Percentiles rank a stretch among this genome's conserved stretches.
These are phyloP conservation scores for Rhodosporidiobolus sp. DNA, from an alignment of 768 basidiomycete species.

Conservation along the genomic window DNA sequence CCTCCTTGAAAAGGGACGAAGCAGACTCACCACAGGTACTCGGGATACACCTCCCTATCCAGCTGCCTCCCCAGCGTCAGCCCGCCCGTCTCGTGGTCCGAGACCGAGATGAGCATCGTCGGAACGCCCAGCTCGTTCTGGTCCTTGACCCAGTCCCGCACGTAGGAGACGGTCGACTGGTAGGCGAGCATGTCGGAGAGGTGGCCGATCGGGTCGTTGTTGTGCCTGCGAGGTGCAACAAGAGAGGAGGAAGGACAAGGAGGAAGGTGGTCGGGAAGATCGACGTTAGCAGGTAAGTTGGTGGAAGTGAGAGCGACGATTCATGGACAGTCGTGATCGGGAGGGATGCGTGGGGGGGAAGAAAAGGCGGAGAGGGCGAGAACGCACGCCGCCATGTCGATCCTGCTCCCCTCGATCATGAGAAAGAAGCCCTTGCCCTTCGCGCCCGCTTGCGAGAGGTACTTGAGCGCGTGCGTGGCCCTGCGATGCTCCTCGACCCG, in stretches of 20 bases:
- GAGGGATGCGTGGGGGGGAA: neutral
- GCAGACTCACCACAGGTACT: conserved; percentile 33
- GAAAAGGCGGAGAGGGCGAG: neutral
- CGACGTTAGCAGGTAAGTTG: neutral
- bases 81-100: conserved; percentile 46
- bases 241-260: too few species aligned
- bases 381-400: conserved; percentile 41
- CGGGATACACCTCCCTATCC: conserved; percentile 36
- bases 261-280: neutral
- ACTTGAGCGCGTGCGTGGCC: conserved; percentile 40
- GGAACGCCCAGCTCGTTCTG: conserved; percentile 35
- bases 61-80: conserved; percentile 43
- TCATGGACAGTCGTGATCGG: too few species aligned
- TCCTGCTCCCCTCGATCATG: conserved; percentile 44
- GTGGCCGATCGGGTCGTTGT: conserved; percentile 37
- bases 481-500: conserved; percentile 6
- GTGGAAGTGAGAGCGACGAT: too few species aligned
- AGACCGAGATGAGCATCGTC: conserved; percentile 43
- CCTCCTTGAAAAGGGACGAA: neutral
- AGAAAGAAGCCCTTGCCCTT: conserved; percentile 44
- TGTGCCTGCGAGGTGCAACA: conserved; percentile 6
- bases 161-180: conserved; percentile 39
- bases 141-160: conserved; percentile 36
- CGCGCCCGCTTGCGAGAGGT: conserved; percentile 24
- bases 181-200: conserved; percentile 44